Conservation (phyloP, 2,329 filamentous ascomycete species). For the Cordyceps cicadae region DNA sequence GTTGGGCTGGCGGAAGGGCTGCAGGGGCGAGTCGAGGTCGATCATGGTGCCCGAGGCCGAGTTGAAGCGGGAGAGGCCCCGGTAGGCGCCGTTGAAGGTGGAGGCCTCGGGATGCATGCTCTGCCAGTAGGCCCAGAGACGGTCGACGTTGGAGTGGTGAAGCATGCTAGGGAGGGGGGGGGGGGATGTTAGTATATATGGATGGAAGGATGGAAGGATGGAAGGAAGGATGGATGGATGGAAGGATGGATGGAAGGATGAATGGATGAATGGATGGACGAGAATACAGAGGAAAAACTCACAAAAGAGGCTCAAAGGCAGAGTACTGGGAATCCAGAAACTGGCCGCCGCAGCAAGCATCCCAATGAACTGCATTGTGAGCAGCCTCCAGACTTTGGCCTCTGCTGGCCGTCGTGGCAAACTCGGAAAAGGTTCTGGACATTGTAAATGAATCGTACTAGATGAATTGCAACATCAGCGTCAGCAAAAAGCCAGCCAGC, state of each 20-base stretch:
- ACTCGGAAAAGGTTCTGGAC: constrained; percentile 26
- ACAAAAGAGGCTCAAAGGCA: constrained; percentile 40
- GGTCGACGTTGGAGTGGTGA: constrained; percentile 52
- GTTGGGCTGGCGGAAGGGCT: constrained; percentile 39
- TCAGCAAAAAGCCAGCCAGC: not conserved
- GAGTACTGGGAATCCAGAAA: constrained; percentile 32
- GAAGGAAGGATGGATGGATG: no score
- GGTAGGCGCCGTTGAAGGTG: constrained; percentile 29
- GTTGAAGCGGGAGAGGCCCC: constrained; percentile 30
- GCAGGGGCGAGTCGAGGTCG: constrained; percentile 35
- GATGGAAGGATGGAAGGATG: no score
- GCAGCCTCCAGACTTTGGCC: constrained; percentile 35
- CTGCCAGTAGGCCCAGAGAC: constrained; percentile 51
- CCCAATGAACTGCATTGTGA: constrained; percentile 35
- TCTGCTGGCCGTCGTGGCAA: constrained; percentile 25
- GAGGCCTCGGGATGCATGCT: constrained; percentile 30
- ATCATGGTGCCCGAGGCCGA: constrained; percentile 32
- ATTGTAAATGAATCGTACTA: constrained; percentile 35
- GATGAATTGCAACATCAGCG: not conserved
- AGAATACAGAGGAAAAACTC: constrained; percentile 14
- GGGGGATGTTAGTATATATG: not conserved
- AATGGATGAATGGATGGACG: no score
- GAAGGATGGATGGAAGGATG: no score
- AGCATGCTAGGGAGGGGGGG: constrained; percentile 26
- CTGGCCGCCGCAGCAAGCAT: constrained; percentile 30